Percentiles rank a stretch among this genome's conserved stretches.
These are phyloP conservation scores for Starmerella geochares DNA, from an alignment of 805 yeast genomes.

Conservation along the genomic window DNA sequence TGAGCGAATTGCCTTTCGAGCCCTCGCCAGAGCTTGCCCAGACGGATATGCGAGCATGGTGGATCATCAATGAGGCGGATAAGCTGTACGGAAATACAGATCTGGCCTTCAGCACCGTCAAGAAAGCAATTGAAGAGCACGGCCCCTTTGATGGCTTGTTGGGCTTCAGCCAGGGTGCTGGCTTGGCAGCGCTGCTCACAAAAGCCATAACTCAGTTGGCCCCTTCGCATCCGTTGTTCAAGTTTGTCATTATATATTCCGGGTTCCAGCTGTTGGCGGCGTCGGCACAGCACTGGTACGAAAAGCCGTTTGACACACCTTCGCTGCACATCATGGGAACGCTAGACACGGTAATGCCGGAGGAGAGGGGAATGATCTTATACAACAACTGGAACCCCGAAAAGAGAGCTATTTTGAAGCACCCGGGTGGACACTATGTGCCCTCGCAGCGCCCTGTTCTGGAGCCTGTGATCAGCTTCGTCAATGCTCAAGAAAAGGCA, in stretches of 20 bases:
- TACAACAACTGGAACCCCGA: slow-evolving; percentile 41
- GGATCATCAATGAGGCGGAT: slow-evolving; percentile 43
- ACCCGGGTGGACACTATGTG: slow-evolving; percentile 96
- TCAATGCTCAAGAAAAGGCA: slow-evolving; percentile 7
- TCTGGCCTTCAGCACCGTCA: slow-evolving; percentile 42
- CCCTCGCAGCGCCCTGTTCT: slow-evolving; percentile 66
- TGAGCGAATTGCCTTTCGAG: slow-evolving; percentile 66
- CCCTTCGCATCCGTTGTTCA: slow-evolving; percentile 44
- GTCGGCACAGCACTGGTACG: slow-evolving; percentile 29
- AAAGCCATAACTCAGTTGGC: slow-evolving; percentile 45
- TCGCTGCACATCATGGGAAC: slow-evolving; percentile 79
- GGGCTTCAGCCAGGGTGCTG: slow-evolving; percentile 95
- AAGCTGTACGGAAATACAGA: slow-evolving; percentile 30
- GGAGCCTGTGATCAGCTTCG: slow-evolving; percentile 29
- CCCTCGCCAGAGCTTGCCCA: slow-evolving; percentile 27
- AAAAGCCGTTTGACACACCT: slow-evolving; percentile 31
- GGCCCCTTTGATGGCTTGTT: slow-evolving; percentile 82
- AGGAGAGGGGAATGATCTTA: slow-evolving; percentile 54
- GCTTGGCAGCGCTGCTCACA: slow-evolving; percentile 61
- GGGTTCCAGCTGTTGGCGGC: slow-evolving; percentile 38
- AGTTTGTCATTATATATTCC: slow-evolving; percentile 67
- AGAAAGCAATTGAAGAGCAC: slow-evolving; percentile 46
- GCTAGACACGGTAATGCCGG: slow-evolving; percentile 74
- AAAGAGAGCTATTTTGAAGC: slow-evolving; percentile 46
- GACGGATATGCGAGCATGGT: slow-evolving; percentile 57